A percentile compares a stretch with the other conserved stretches of the same genome.
These are phyloP conservation scores for Mucor piriformis DNA, from an alignment of 371 early-diverging fungal species.

Conservation along the genomic window DNA sequence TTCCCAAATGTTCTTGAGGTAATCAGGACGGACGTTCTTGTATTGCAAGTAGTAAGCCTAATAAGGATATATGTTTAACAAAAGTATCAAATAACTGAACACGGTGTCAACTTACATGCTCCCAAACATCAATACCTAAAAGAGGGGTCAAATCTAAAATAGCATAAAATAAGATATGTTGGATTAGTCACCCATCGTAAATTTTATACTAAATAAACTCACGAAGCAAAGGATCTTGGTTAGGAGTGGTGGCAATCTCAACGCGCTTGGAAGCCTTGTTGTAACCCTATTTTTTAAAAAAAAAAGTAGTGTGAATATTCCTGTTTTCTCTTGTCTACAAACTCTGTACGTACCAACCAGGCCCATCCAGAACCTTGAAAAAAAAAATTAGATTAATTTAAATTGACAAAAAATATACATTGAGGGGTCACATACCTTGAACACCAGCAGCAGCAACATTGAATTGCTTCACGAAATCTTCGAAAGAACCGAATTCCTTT, in stretches of 20 bases:
- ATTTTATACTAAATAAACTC: not conserved
- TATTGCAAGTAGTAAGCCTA: slow-evolving; percentile 97
- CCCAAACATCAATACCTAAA: slow-evolving; percentile 98
- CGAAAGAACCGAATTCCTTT: slow-evolving; percentile 87
- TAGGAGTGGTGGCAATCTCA: slow-evolving; percentile 88
- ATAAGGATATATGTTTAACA: not conserved
- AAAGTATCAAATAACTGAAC: not conserved
- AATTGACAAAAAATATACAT: not conserved
- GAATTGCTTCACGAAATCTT: slow-evolving; percentile 80
- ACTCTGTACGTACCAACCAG: slow-evolving; percentile 78
- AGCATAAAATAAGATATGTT: not conserved
- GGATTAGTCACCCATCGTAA: not conserved
- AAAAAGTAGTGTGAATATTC: not conserved
- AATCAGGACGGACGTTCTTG: slow-evolving; percentile 95
- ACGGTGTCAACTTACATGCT: slow-evolving; percentile 62
- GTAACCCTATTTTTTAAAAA: slow-evolving; percentile 60
- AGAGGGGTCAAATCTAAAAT: slow-evolving; percentile 73
- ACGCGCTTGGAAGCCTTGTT: slow-evolving; percentile 79
- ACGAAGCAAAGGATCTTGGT: slow-evolving; percentile 90
- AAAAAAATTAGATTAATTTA: slow-evolving; percentile 5
- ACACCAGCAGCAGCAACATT: slow-evolving; percentile 84
- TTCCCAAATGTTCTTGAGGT: slow-evolving; percentile 94
- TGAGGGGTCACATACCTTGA: slow-evolving; percentile 56
- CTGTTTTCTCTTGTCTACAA: not conserved
- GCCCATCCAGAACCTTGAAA: slow-evolving; percentile 92